Percentiles rank a stretch among this genome's conserved stretches.
phyloP scores from a whole-genome alignment of 495 filamentous ascomycete genomes.

The Ramalina intermedia region DNA sequence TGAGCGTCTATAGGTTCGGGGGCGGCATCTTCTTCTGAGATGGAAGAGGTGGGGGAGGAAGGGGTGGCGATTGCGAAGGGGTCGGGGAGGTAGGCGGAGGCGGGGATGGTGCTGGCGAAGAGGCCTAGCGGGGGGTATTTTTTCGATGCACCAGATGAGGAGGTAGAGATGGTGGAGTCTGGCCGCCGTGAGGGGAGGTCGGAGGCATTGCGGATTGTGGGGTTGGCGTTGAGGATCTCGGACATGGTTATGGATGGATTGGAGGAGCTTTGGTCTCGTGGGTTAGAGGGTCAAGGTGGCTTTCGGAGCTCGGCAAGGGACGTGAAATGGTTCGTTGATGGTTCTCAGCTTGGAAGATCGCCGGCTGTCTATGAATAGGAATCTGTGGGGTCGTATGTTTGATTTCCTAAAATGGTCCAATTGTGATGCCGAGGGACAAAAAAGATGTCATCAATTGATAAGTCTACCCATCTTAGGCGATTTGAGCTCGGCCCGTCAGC shows the following conservation, averaged over 20 bases:
- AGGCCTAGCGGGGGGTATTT: slow-evolving; percentile 24
- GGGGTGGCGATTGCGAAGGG: slow-evolving; percentile 31
- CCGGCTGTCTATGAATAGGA: too few relatives aligned
- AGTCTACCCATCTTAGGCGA: too few relatives aligned
- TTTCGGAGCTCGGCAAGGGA: too few relatives aligned
- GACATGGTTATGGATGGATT: slow-evolving; percentile 15
- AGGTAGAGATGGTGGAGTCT: slow-evolving; percentile 21
- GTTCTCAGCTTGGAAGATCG: too few relatives aligned
- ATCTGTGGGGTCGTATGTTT: too few relatives aligned
- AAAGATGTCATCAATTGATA: too few relatives aligned
- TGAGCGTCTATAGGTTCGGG: slow-evolving; percentile 84
- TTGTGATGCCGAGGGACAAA: too few relatives aligned
- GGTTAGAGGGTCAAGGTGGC: too few relatives aligned
- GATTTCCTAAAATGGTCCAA: too few relatives aligned
- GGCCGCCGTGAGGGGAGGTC: slow-evolving; percentile 75
- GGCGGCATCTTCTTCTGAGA: slow-evolving; percentile 46
- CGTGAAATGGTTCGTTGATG: too few relatives aligned
- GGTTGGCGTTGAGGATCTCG: slow-evolving; percentile 79
- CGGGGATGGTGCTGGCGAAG: slow-evolving; percentile 28
- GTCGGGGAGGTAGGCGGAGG: slow-evolving; percentile 37
- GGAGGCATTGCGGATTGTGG: slow-evolving; percentile 77
- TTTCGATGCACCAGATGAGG: slow-evolving; percentile 21
- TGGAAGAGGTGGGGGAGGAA: slow-evolving; percentile 19
- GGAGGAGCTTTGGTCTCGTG: too few relatives aligned
- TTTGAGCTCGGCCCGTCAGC: too few relatives aligned